Evolutionary conservation across 2,329 filamentous ascomycete species (phyloP), one percentile per base, ranked within the genome.

Genomic region (Huntiella bhutanensis): DNA sequence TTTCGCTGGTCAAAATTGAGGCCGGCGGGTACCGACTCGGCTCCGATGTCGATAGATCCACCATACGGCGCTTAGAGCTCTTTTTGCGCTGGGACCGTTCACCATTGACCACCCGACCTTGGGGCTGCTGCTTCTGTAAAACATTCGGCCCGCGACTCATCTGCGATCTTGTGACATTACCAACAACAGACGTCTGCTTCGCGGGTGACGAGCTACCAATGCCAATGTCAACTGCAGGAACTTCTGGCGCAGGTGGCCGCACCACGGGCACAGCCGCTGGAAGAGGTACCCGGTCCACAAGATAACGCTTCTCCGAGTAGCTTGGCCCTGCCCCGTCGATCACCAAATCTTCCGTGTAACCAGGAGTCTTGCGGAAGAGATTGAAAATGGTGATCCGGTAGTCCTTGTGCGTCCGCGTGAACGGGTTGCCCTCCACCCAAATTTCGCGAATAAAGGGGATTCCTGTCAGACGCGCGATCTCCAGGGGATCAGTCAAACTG

Each of bases 351-450:
- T 94, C 83, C 0, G 79, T 81, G 56, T 91, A 93, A 4, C 91
- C 91, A 8, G 88, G 84, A 0, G 84, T 86, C 49, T 76, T 79
- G 52, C 91, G 77, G 68, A 98, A 98, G 2, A 96, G 69, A 56
- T 96, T 98, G 75, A 98, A 95, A 52, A 96, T 92, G 15, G 78
- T 82, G 52, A 93, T 70, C 42, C 91, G 77, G 58, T 94, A 93
- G 54, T 81, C 77, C 49, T 79, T 71, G 58, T 95, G 84, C 1
- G 85, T 87, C 54, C 82, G 84, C 38, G 81, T 82, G 56, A 96
- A 95, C 0, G 87, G 84, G 55, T 98, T 98, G 16, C 85, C 84
- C 51, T 82, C 75, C 12, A 98, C 81, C 71, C 87, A 98, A 32
- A 98, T 79, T 59, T 96, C 88, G 49, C 79, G 78, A 53, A 98